Evolutionary conservation across 345 rosid species (phyloP), one percentile per base, ranked within the genome.

Genomic region (Combretum micranthum): DNA sequence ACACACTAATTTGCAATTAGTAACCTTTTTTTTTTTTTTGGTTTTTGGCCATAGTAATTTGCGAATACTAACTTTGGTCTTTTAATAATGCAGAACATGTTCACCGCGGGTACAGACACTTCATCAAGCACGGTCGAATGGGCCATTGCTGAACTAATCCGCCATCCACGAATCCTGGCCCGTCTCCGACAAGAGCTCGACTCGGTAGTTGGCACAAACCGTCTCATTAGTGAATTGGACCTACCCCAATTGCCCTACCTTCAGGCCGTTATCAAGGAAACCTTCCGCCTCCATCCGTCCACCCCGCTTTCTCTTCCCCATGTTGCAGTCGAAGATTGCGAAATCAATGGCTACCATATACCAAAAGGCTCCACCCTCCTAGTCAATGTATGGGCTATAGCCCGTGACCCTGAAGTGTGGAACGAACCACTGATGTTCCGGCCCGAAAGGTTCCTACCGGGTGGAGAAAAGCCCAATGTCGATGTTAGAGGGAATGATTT

Each of bases 31-130:
- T n/a, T n/a, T n/a, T n/a, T n/a, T n/a, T n/a, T n/a, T n/a, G n/a
- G n/a, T n/a, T n/a, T n/a, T n/a, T n/a, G n/a, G n/a, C n/a, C 26
- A 32, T 32, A 32, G 39, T 32, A 7, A 1, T 3, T 32, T 32
- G 10, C 9, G 9, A 11, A 4, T 32, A 32, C 10, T 32, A 32
- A 32, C 39, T 32, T 32, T 32, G 39, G 39, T 32, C 10, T 32
- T 1, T 32, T 32, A 7, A 7, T 32, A 7, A 52, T 57, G 47
- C 54, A 58, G 64, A 80, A 88, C 61, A 86, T 92, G 98, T 88
- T 92, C 50, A 70, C 87, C 0, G 96, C 98, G 2, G 98, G 97
- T 1, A 92, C 98, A 0, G 98, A 92, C 76, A 92, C 98, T 46
- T 73, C 96, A n/a, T 78, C 95, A 7, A 83, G 95, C 66, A 92